Base-by-base conservation (phyloP, 75 land plant species). In the Pinus tabuliformis region DNA sequence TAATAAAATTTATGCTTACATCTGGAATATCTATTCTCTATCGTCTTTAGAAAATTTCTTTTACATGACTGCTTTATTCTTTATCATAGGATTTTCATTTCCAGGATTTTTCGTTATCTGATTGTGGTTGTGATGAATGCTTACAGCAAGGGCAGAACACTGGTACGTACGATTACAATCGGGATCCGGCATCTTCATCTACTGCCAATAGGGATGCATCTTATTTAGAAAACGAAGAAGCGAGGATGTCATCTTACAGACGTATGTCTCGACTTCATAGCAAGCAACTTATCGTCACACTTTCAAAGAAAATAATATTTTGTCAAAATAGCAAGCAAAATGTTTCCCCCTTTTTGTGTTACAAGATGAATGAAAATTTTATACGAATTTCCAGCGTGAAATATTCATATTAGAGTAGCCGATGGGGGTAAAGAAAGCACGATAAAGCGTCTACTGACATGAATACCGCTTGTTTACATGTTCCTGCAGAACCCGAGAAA, bases 401-500 rank as follows among this genome's bases (percentile, higher is more conserved):
- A 49, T 49, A 49, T 49, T 49, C 54, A 49, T 49, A 49, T 49
- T 49, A 49, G 9, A 49, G 1, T 59, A 8, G 62, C 62, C 6
- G n/a, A 60, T 60, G 21, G 16, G 9, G 26, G 30, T 56, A 56
- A 20, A 15, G 33, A 20, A 70, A 52, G 56, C 42, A 26, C 26
- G 58, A 2, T 56, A 8, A 73, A 18, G 9, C 3, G 8, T 45
- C 15, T 26, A 36, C 76, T 72, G 33, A 52, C 16, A 52, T 9
- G 12, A 49, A 49, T 49, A 49, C 12, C 12, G 54, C 12, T 39
- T 78, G 66, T 65, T 62, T 33, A 39, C 75, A 56, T 62, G 42
- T 62, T 75, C 52, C 33, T 77, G 62, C 87, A 88, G 90, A 82
- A 13, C 87, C 90, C 16, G 91, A 89, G 84, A 89, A 89, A 60